These are phyloP conservation scores for Linnemannia exigua DNA, from an alignment of 192 early-diverging fungal species.

Conservation along the genomic window DNA sequence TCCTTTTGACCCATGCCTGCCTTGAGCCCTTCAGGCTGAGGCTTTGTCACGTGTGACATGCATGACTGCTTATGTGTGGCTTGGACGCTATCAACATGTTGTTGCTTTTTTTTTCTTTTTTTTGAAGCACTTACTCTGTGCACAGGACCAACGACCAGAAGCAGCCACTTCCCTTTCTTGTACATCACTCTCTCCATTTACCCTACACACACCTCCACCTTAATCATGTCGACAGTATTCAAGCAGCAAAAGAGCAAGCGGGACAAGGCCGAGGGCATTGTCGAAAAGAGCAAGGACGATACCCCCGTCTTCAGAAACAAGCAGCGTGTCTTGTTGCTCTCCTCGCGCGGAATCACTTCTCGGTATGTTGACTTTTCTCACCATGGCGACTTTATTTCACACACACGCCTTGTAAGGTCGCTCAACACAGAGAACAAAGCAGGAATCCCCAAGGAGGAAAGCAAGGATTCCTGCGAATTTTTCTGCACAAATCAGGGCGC, in stretches of 20 bases:
- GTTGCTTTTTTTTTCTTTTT: constrained; percentile 19
- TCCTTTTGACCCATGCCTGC: background rate
- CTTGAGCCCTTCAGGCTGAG: background rate
- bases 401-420: background rate
- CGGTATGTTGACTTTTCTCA: constrained; percentile 64
- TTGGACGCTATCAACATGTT: background rate
- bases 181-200: constrained; percentile 13
- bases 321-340: constrained; percentile 90
- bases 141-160: background rate
- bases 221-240: constrained; percentile 49
- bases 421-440: background rate
- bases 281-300: constrained; percentile 46
- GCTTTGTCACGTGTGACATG: background rate
- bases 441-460: too few species aligned
- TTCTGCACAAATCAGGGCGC: too few species aligned
- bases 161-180: background rate
- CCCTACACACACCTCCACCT: background rate
- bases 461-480: too few species aligned
- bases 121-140: background rate
- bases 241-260: constrained; percentile 47
- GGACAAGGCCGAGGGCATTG: constrained; percentile 49
- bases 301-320: constrained; percentile 81
- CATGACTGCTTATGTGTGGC: constrained; percentile 1
- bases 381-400: background rate
- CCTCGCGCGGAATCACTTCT: constrained; percentile 89